phyloP scores from a whole-genome alignment of 345 rosid species.

The Camelina hispida region DNA sequence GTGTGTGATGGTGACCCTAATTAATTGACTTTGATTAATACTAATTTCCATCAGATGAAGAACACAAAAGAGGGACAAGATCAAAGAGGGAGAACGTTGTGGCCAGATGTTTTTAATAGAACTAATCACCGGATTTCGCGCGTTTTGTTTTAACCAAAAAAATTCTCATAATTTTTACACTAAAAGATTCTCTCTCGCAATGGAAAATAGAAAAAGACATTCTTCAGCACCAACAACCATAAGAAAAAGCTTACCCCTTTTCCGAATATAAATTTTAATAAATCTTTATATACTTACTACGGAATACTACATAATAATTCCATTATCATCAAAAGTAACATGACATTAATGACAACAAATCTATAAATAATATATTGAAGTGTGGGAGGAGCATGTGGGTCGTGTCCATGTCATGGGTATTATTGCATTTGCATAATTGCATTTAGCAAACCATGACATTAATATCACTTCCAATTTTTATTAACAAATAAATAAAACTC shows the following conservation, averaged over 20 bases:
- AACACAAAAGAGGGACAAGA: background rate
- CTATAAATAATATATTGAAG: slow-evolving; percentile 2
- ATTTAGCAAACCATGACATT: background rate
- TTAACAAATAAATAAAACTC: background rate
- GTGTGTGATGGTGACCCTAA: slow-evolving; percentile 15
- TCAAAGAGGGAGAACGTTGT: slow-evolving; percentile 23
- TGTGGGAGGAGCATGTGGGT: slow-evolving; percentile 39
- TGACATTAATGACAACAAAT: slow-evolving; percentile 21
- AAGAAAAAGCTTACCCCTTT: background rate
- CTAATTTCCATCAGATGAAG: background rate
- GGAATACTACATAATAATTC: no score
- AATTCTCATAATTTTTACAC: no score
- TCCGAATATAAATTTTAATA: no score
- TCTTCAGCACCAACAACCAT: slow-evolving; percentile 30
- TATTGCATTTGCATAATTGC: no score
- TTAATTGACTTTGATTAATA: slow-evolving; percentile 14
- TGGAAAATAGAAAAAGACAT: slow-evolving; percentile 10
- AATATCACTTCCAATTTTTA: background rate
- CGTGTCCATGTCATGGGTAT: slow-evolving; percentile 39
- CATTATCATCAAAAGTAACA: slow-evolving; percentile 21
- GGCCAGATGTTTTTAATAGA: slow-evolving; percentile 25
- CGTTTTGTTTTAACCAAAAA: slow-evolving; percentile 31
- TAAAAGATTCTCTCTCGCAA: no score
- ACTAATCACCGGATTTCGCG: slow-evolving; percentile 36
- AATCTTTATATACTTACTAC: no score